Evolutionary conservation across 2,329 filamentous ascomycete species (phyloP).

Genomic region (Juglanconis juglandina): DNA sequence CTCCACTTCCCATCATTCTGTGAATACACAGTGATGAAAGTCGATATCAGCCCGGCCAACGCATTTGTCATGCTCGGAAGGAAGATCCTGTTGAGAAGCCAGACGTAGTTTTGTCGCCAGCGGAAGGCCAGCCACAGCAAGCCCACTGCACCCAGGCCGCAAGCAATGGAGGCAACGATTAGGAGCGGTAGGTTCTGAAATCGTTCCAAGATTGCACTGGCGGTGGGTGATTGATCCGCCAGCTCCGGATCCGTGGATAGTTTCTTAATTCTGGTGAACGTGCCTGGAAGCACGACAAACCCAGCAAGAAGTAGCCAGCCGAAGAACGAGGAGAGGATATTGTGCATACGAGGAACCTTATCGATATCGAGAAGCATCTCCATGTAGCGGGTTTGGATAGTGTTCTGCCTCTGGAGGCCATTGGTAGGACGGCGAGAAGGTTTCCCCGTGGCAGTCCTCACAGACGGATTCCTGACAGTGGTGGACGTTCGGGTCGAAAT

Average conservation of each 20-base stretch:
- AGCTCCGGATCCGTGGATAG: constrained; percentile 1
- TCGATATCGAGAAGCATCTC: constrained; percentile 46
- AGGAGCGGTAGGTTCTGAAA: constrained; percentile 31
- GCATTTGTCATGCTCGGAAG: constrained; percentile 43
- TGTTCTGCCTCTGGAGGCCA: constrained; percentile 7
- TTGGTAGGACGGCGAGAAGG: constrained; percentile 1
- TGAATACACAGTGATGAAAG: constrained; percentile 48
- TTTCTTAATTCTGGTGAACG: constrained; percentile 39
- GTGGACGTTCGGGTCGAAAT: constrained; percentile 11
- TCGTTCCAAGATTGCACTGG: not conserved
- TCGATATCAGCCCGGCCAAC: constrained; percentile 47
- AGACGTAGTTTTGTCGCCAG: constrained; percentile 49
- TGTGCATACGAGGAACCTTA: constrained; percentile 42
- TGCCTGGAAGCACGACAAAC: constrained; percentile 51
- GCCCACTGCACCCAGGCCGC: constrained; percentile 37
- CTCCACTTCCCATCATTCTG: constrained; percentile 43
- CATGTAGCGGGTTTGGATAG: constrained; percentile 36
- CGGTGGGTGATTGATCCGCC: not conserved
- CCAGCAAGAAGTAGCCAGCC: constrained; percentile 50
- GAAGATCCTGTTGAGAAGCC: constrained; percentile 50
- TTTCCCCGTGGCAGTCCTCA: not conserved
- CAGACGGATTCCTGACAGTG: not conserved
- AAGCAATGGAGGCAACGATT: constrained; percentile 42
- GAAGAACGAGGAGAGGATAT: constrained; percentile 38
- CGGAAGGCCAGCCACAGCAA: constrained; percentile 40